Evolutionary conservation across 495 filamentous ascomycete species (phyloP).

Genomic region (Pyrenopolyporus hunteri): DNA sequence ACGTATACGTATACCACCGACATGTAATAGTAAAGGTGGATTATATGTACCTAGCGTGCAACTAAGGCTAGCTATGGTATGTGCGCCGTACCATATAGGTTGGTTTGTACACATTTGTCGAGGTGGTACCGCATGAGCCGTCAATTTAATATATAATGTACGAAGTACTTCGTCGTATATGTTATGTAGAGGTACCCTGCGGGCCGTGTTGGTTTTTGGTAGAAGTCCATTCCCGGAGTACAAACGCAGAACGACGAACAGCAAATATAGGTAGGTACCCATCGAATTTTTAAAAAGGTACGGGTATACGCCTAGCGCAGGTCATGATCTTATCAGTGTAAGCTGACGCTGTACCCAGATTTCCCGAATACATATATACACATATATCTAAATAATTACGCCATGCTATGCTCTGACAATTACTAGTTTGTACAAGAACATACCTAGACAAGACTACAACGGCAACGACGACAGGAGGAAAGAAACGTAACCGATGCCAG

Average conservation of each 20-base stretch:
- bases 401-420: not conserved
- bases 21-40: no score
- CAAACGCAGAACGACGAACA: slow-evolving; percentile 9
- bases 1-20: not conserved
- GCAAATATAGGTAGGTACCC: not conserved
- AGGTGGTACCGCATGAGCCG: not conserved
- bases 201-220: no score
- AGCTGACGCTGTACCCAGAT: not conserved
- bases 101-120: not conserved
- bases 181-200: no score
- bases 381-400: not conserved
- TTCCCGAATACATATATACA: not conserved
- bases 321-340: not conserved
- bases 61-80: no score
- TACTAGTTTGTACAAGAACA: not conserved
- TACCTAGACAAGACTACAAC: not conserved
- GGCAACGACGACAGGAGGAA: not conserved
- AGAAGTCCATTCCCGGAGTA: no score
- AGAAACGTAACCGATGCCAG: slow-evolving; percentile 17
- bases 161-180: no score
- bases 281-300: slow-evolving; percentile 4
- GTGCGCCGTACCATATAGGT: no score
- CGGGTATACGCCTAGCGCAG: not conserved
- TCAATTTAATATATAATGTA: not conserved
- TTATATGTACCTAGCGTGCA: no score